Evolutionary conservation across 1,139 yeast species (phyloP).

Genomic region (Saccharomyces hybrid): DNA sequence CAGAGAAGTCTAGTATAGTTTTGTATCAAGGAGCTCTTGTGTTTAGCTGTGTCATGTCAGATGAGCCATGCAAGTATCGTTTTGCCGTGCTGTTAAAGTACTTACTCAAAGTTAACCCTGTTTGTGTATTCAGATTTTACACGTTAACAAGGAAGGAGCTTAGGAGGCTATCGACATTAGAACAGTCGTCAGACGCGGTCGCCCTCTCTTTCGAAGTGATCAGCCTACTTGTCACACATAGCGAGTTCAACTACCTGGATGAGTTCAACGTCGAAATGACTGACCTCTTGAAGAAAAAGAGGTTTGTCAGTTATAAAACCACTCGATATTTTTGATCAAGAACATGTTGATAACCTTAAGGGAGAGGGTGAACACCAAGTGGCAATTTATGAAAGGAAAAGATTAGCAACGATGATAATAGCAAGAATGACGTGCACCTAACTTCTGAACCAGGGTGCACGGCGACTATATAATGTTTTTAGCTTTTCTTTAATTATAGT

Average conservation of each 20-base stretch:
- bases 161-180: constrained; percentile 33
- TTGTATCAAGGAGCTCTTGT: constrained; percentile 48
- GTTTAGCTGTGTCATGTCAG: constrained; percentile 44
- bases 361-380: constrained; percentile 15
- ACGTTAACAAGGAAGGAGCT: constrained; percentile 40
- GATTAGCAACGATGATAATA: constrained; percentile 20
- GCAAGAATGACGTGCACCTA: constrained; percentile 14
- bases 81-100: constrained; percentile 45
- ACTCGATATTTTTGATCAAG: constrained; percentile 21
- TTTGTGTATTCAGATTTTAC: constrained; percentile 39
- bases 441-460: neutral
- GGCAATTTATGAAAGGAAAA: constrained; percentile 22
- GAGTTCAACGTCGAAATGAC: constrained; percentile 22
- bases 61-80: constrained; percentile 46
- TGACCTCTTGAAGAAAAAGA: constrained; percentile 22
- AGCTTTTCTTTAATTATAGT: neutral
- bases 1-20: constrained; percentile 40
- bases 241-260: constrained; percentile 27
- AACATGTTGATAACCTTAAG: constrained; percentile 9
- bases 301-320: constrained; percentile 31
- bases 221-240: constrained; percentile 27
- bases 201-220: constrained; percentile 32
- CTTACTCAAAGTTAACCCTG: constrained; percentile 35
- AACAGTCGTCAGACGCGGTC: constrained; percentile 25
- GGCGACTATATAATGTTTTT: neutral